phyloP scores from a whole-genome alignment of 352 stramenopile species.

The Globisporangium yorkense region DNA sequence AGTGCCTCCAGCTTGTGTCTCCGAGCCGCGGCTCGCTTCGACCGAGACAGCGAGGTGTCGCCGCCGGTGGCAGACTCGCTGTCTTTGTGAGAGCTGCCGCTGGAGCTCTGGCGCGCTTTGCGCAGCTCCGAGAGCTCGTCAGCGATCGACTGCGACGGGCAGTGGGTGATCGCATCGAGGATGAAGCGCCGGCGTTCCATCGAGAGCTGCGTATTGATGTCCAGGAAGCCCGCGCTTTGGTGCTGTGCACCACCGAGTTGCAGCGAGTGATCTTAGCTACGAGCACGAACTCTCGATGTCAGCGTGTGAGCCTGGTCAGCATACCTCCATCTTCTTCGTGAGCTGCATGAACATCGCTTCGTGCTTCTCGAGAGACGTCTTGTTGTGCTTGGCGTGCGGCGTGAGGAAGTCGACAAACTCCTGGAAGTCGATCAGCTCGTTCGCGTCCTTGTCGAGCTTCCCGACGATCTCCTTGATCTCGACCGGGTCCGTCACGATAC shows the following conservation, averaged over 20 bases:
- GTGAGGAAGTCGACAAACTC: conserved; percentile 78
- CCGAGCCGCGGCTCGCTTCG: conserved; percentile 20
- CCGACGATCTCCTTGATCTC: conserved; percentile 61
- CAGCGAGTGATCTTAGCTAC: neutral
- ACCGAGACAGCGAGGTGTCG: conserved; percentile 11
- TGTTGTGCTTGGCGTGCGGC: conserved; percentile 38
- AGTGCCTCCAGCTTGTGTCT: conserved; percentile 54
- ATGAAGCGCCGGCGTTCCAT: conserved; percentile 73
- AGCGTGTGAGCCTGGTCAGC: neutral
- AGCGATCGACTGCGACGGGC: conserved; percentile 40
- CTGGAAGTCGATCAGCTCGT: conserved; percentile 70
- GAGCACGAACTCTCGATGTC: neutral
- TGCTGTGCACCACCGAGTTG: conserved; percentile 23
- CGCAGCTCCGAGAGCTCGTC: conserved; percentile 49
- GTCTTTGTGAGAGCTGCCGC: neutral
- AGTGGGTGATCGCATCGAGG: conserved; percentile 60
- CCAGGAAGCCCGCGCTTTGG: conserved; percentile 60
- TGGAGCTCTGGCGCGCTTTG: conserved; percentile 7
- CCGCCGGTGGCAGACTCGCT: neutral
- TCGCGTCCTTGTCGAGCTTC: conserved; percentile 62
- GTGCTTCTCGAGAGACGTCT: conserved; percentile 42
- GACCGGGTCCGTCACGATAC: conserved; percentile 54
- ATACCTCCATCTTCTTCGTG: conserved; percentile 75
- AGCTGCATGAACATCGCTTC: conserved; percentile 69
- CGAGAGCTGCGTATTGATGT: conserved; percentile 74